Base-by-base conservation (phyloP, 2,329 filamentous ascomycete genomes). In the Xylaria multiplex region DNA sequence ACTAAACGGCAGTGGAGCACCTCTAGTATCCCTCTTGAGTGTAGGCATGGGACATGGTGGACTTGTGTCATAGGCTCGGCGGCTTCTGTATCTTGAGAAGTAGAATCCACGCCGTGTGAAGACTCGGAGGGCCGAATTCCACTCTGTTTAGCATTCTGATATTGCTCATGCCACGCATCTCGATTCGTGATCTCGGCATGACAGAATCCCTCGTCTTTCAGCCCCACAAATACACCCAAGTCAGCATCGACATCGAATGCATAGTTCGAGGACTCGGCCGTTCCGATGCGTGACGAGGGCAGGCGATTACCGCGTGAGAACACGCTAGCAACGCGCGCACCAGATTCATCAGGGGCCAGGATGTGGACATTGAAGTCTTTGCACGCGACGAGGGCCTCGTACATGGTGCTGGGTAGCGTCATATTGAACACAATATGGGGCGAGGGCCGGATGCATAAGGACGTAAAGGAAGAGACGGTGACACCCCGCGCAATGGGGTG, bases 391-490 rank as follows among this genome's bases (percentile, higher is more conserved):
- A 89, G 80, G 8, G 86, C 85, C 64, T 85, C 81, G 27, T 86
- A 79, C 13, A 86, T 88, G 13, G 84, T 81, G 73, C 85, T 87
- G 22, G 86, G 86, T 32, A 83, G 80, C 27, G 81, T 81, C 55
- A 88, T 80, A 77, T 88, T 88, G 79, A 89, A 88, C 0, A 82
- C 83, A 6, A 89, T 76, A 11, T 85, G 77, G 0, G 86, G 85
- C 30, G 77, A 79, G 0, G 86, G 85, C n/a, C 73, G 70, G 19
- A 88, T 79, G 16, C 84, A 81, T 30, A 89, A 76, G 0, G 85
- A 87, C 2, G 86, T 86, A 68, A 89, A 83, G 2, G 85, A 88
- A 6, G 86, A 88, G 79, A 88, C 85, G 37, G 86, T 88, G 82
- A 88, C 86, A 54, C 82, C 86, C 37, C 82, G 80, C 6, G 74